phyloP scores from a whole-genome alignment of 2,329 filamentous ascomycete genomes.

The Hypoxylon sp. region DNA sequence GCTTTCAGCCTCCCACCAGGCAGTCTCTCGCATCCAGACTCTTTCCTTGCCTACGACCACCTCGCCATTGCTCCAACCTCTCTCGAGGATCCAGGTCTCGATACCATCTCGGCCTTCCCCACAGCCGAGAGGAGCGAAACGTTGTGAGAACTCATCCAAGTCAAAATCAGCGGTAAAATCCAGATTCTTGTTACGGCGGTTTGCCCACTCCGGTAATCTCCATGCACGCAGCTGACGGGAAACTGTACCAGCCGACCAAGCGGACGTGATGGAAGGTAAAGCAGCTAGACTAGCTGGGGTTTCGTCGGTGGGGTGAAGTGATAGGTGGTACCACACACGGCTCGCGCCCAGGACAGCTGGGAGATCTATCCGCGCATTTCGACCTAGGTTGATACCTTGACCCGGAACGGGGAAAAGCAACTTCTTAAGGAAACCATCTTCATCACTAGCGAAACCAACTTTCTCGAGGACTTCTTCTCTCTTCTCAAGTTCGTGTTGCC shows the following conservation, averaged over 20 bases:
- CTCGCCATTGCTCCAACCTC: constrained; percentile 98
- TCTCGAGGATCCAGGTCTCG: constrained; percentile 92
- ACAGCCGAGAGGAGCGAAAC: constrained; percentile 88
- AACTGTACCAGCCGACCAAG: constrained; percentile 93
- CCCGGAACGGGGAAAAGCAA: constrained; percentile 84
- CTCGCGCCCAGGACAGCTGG: constrained; percentile 82
- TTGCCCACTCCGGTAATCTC: constrained; percentile 96
- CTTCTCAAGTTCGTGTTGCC: constrained; percentile 84
- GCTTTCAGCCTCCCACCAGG: constrained; percentile 98
- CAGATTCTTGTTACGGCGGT: constrained; percentile 88
- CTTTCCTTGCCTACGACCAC: constrained; percentile 91
- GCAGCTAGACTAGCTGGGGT: constrained; percentile 81
- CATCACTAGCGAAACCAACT: constrained; percentile 83
- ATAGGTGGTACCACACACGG: constrained; percentile 95
- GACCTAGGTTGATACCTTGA: constrained; percentile 85
- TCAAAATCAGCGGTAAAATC: constrained; percentile 99
- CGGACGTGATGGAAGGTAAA: constrained; percentile 79
- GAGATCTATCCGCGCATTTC: constrained; percentile 84
- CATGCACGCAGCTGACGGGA: constrained; percentile 94
- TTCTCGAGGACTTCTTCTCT: constrained; percentile 89
- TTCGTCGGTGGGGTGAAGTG: constrained; percentile 92
- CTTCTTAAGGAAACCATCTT: constrained; percentile 85
- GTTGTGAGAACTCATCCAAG: constrained; percentile 87
- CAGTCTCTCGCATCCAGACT: constrained; percentile 93
- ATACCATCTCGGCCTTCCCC: constrained; percentile 92